phyloP scores from a whole-genome alignment of 306 rosid genomes.

The Adenanthera pavonina region DNA sequence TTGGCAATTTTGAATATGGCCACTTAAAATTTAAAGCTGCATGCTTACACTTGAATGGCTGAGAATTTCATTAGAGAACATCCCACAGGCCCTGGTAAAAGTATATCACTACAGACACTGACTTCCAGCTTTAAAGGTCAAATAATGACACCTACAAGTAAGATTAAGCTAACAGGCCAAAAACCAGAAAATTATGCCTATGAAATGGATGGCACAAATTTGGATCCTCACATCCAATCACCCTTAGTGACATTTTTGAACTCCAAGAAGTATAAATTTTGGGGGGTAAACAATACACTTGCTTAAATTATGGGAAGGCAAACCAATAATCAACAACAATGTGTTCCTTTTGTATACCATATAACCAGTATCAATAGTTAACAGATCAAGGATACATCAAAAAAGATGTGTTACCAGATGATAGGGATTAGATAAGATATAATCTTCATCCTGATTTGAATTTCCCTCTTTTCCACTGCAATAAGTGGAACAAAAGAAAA shows the following conservation, averaged over 20 bases:
- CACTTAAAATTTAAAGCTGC: constrained; percentile 9
- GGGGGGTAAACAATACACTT: neutral
- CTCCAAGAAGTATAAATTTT: constrained; percentile 19
- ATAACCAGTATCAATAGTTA: constrained; percentile 28
- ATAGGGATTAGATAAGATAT: constrained; percentile 86
- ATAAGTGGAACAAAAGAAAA: constrained; percentile 28
- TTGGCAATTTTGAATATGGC: constrained; percentile 6
- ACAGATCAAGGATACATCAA: constrained; percentile 13
- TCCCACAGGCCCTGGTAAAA: constrained; percentile 6
- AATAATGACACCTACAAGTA: constrained; percentile 26
- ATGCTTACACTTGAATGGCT: constrained; percentile 32
- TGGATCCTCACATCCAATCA: constrained; percentile 4
- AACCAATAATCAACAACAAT: constrained; percentile 15
- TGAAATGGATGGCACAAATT: neutral
- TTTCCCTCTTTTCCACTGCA: constrained; percentile 92
- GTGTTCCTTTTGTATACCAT: constrained; percentile 7
- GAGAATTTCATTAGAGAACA: constrained; percentile 29
- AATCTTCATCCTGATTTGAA: constrained; percentile 71
- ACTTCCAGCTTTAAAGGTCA: constrained; percentile 27
- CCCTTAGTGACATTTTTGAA: constrained; percentile 14
- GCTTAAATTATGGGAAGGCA: constrained; percentile 1
- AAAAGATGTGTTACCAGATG: constrained; percentile 67
- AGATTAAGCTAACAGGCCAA: constrained; percentile 26
- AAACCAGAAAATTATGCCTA: constrained; percentile 12
- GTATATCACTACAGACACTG: constrained; percentile 23